These are phyloP conservation scores for Cystobasidium tubakii DNA, from an alignment of 768 basidiomycete genomes.

Conservation along the genomic window DNA sequence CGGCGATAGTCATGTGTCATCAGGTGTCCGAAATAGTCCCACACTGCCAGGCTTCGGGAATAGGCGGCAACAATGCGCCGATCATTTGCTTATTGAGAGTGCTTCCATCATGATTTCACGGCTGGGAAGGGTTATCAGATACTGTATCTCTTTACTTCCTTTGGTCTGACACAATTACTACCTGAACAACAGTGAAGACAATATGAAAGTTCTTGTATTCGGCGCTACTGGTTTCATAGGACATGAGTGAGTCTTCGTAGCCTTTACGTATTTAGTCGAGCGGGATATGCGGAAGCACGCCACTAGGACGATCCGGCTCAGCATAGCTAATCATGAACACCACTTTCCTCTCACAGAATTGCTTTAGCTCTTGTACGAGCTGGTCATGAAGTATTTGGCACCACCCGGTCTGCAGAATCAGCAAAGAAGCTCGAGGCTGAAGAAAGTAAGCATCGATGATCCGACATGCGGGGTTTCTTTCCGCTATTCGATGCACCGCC, in stretches of 20 bases:
- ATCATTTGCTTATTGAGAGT: background rate
- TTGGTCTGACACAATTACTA: no score
- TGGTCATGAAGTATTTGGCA: slow-evolving; percentile 24
- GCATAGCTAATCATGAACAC: background rate
- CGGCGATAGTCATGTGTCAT: no score
- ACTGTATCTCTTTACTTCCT: background rate
- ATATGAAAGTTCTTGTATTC: slow-evolving; percentile 53
- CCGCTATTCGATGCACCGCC: background rate
- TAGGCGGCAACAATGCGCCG: no score
- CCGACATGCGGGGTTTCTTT: background rate
- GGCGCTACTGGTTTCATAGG: slow-evolving; percentile 34
- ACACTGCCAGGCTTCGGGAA: no score
- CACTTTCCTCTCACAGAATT: background rate
- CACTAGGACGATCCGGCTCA: background rate
- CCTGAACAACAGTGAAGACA: background rate
- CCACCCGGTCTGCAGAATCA: slow-evolving; percentile 17
- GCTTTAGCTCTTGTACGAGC: slow-evolving; percentile 25
- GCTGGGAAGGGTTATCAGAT: no score
- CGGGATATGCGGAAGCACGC: background rate
- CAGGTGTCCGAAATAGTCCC: no score
- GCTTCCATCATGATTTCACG: background rate
- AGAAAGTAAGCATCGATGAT: slow-evolving; percentile 11
- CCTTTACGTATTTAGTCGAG: background rate
- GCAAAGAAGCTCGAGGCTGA: slow-evolving; percentile 29
- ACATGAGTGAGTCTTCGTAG: slow-evolving; percentile 9